Base-by-base conservation (phyloP, 495 filamentous ascomycete genomes). In the Aspergillus steynii region DNA sequence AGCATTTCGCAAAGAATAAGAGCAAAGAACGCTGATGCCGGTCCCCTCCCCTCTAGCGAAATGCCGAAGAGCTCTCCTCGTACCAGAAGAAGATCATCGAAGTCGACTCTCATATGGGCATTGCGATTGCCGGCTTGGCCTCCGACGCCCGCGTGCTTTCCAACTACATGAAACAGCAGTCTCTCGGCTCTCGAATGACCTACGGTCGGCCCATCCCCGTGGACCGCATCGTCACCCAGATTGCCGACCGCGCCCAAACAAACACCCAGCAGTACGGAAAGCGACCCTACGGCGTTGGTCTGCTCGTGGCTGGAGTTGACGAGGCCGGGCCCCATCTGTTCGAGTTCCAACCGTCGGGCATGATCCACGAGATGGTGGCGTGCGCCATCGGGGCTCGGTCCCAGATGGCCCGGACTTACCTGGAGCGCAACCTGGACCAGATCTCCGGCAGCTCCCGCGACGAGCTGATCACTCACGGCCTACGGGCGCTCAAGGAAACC, bases 81-180 rank as follows among this genome's bases (percentile, higher is more conserved):
- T 99, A 99, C 82, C 95, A 99, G 80, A 97, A 96, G 84, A 99
- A 99, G 83, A 87, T 99, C 71, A 97, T 99, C 79, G 87, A 86
- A 69, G 90, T 99, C 80, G 95, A 99, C 78, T 88, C 90, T 68
- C 96, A 99, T 80, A 89, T 95, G 69, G 95, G 93, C 66, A 85
- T 98, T 73, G 92, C 94, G 67, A 94, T 99, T 72, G 95, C 95
- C 68, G 95, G 95, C 62, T 91, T 99, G 60, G 94, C 96, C 58
- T 97, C 95, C 63, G 95, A 99, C 80, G 96, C 95, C 74, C 93
- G 95, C 67, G 95, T 99, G 70, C 93, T 99, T 68, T 97, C 93
- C 82, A 98, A 98, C 86, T 98, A 96, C 84, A 97, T 99, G 95
- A 97, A 97, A 81, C 92, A 96, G 78, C 95, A 98, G 79, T 96